Conservation (phyloP, 129 eudicot species). For the Flaveria bidentis region DNA sequence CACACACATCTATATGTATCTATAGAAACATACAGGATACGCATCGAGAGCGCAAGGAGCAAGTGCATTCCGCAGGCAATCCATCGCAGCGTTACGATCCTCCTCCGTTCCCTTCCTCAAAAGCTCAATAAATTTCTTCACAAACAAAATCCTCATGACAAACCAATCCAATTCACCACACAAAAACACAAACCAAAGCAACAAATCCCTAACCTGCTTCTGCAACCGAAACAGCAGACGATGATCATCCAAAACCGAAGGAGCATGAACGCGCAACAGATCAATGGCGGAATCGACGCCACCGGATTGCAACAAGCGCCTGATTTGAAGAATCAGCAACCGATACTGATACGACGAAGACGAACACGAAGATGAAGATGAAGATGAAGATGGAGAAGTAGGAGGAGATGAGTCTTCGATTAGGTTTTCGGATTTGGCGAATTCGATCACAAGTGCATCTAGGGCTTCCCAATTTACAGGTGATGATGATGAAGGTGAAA, state of each 20-base stretch:
- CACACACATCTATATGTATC: background rate
- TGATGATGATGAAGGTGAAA: constrained; percentile 24
- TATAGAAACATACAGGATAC: constrained; percentile 65
- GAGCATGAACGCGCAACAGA: constrained; percentile 70
- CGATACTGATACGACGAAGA: constrained; percentile 61
- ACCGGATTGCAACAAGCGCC: constrained; percentile 67
- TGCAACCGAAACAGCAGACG: constrained; percentile 88
- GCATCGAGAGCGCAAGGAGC: constrained; percentile 98
- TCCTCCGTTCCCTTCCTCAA: constrained; percentile 81
- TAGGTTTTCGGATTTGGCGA: constrained; percentile 82
- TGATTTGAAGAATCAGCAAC: constrained; percentile 63
- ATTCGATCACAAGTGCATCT: constrained; percentile 85
- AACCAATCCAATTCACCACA: no score
- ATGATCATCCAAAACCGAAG: constrained; percentile 75
- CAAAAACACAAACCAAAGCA: background rate
- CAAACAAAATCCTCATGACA: constrained; percentile 1
- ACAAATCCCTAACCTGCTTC: constrained; percentile 59
- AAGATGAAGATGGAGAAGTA: constrained; percentile 35
- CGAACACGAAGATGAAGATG: constrained; percentile 42
- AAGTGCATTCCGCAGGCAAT: constrained; percentile 69
- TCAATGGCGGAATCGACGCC: constrained; percentile 73
- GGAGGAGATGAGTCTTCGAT: constrained; percentile 53
- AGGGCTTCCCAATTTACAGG: constrained; percentile 97
- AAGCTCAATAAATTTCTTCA: constrained; percentile 90
- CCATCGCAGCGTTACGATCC: constrained; percentile 77